A percentile compares a stretch with the other conserved stretches of the same genome.
Evolutionary conservation across 2,329 filamentous ascomycete genomes (phyloP).

Genomic region (Fusarium caatingaense): DNA sequence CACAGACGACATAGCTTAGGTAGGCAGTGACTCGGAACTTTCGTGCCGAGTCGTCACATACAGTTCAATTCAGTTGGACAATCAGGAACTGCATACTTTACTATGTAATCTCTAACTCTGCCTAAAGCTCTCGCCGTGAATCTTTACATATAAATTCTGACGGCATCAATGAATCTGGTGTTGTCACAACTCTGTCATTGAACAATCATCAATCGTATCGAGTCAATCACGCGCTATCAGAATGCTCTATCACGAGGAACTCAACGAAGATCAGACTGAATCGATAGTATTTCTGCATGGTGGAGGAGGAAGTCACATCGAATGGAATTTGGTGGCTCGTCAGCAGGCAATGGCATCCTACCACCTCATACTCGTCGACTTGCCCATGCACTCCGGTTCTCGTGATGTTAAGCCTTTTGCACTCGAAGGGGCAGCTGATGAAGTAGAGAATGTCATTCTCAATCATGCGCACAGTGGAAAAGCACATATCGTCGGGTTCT

Average conservation of each 20-base stretch:
- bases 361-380: conserved; percentile 24
- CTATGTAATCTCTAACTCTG: no score
- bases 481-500: conserved; percentile 57
- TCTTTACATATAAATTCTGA: no score
- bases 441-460: conserved; percentile 50
- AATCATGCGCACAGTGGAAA: conserved; percentile 48
- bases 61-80: not conserved
- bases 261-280: not conserved
- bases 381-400: conserved; percentile 28
- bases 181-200: no score
- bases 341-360: conserved; percentile 5
- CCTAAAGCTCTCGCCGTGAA: not conserved
- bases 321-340: conserved; percentile 13
- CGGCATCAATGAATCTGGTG: no score
- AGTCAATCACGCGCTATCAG: not conserved
- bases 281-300: conserved; percentile 19
- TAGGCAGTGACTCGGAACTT: not conserved
- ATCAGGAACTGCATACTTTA: no score
- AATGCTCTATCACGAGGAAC: not conserved
- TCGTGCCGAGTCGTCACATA: not conserved
- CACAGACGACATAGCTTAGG: not conserved
- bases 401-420: conserved; percentile 3
- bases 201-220: no score
- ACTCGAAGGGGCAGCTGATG: conserved; percentile 3
- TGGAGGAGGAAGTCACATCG: conserved; percentile 11